phyloP scores from a whole-genome alignment of 768 basidiomycete genomes.

The Postia placenta region DNA sequence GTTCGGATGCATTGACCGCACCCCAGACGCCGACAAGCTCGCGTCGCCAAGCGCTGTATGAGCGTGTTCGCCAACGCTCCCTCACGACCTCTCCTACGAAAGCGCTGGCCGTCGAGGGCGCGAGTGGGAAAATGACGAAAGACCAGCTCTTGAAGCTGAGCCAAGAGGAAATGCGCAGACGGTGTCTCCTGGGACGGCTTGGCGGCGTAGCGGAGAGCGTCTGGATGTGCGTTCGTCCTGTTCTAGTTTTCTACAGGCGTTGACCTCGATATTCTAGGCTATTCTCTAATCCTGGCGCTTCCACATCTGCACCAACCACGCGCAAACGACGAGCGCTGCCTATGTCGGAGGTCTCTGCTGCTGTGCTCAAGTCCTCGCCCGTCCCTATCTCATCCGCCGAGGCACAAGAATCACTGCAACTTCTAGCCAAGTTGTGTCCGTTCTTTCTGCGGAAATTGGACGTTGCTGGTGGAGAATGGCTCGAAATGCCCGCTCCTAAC shows the following conservation, averaged over 20 bases:
- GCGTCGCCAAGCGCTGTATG: conserved; percentile 73
- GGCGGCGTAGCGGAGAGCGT: conserved; percentile 80
- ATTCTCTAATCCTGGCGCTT: conserved; percentile 58
- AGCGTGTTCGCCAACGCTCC: conserved; percentile 72
- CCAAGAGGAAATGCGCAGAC: conserved; percentile 72
- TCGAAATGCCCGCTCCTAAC: conserved; percentile 53
- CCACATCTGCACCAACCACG: conserved; percentile 41
- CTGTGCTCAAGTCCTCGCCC: conserved; percentile 75
- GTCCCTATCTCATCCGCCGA: conserved; percentile 76
- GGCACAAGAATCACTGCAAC: conserved; percentile 64
- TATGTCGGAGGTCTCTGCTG: conserved; percentile 54
- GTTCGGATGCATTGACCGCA: conserved; percentile 45
- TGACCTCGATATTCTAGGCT: conserved; percentile 37
- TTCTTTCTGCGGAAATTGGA: conserved; percentile 69
- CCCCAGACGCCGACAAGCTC: conserved; percentile 70
- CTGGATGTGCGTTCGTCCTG: conserved; percentile 55
- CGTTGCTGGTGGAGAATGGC: conserved; percentile 50
- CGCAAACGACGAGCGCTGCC: conserved; percentile 73
- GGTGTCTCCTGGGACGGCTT: conserved; percentile 73
- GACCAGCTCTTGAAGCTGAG: conserved; percentile 66
- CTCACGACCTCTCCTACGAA: conserved; percentile 65
- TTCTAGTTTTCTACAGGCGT: not conserved
- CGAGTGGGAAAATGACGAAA: conserved; percentile 45
- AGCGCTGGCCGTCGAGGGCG: conserved; percentile 29
- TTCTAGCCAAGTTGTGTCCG: conserved; percentile 67